Conservation (phyloP, 768 basidiomycete genomes). For the Leccinellum albellum region DNA sequence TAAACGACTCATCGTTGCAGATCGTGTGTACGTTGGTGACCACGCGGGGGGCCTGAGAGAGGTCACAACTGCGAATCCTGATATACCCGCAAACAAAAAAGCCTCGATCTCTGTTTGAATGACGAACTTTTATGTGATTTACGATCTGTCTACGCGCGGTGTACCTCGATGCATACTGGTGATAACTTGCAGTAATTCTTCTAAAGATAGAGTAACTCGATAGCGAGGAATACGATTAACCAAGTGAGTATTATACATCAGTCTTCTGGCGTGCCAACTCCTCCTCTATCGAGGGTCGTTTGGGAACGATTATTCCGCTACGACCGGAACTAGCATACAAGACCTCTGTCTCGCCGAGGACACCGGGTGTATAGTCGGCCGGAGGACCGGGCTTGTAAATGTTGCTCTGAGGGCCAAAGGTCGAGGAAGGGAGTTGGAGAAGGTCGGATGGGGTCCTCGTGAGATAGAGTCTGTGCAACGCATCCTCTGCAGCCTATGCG, state of each 20-base stretch:
- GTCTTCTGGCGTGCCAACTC: slow-evolving; percentile 18
- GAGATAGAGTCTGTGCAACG: slow-evolving; percentile 78
- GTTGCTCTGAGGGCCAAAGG: slow-evolving; percentile 60
- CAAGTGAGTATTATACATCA: slow-evolving; percentile 26
- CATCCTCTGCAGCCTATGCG: slow-evolving; percentile 77
- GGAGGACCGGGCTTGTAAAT: slow-evolving; percentile 48
- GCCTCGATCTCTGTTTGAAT: not conserved
- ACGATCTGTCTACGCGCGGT: not conserved
- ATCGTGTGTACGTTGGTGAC: slow-evolving; percentile 10
- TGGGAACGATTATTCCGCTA: slow-evolving; percentile 38
- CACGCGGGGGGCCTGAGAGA: slow-evolving; percentile 2
- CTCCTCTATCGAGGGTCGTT: slow-evolving; percentile 27
- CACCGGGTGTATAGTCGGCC: slow-evolving; percentile 49
- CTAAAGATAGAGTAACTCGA: not conserved
- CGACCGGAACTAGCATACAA: slow-evolving; percentile 67
- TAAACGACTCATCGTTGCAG: slow-evolving; percentile 6
- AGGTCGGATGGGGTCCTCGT: slow-evolving; percentile 69
- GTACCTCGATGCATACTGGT: not conserved
- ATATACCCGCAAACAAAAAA: not conserved
- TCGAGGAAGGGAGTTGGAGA: slow-evolving; percentile 67
- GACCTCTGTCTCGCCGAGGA: slow-evolving; percentile 60
- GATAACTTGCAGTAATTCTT: not conserved
- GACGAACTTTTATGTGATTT: not conserved
- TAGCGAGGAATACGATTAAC: slow-evolving; percentile 27
- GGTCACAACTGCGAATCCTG: not conserved